Base-by-base conservation (phyloP, 108 stramenopile species). In the Nitzschia sp. region DNA sequence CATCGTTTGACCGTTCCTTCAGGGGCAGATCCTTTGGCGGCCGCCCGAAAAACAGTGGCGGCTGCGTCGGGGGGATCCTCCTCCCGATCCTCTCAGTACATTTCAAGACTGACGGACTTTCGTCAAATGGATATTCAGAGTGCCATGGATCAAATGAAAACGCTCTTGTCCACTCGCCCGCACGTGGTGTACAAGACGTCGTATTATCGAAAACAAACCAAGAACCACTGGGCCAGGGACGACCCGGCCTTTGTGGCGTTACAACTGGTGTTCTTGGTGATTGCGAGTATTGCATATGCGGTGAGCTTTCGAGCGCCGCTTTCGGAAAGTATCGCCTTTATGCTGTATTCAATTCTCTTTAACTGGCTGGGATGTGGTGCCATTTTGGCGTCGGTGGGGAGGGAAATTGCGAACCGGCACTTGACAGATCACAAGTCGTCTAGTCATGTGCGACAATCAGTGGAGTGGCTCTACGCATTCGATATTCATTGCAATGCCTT, bases 401-500 rank as follows among this genome's bases (percentile, higher is more conserved):
- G 93, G 61, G 80, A 87, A 70, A 74, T 94, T 54, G 88, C 90
- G 36, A 91, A 94, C 80, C 81, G 83, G 25, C 83, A 94, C 68
- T 76, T 94, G 64, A 87, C 82, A 47, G 81, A 68, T 35, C 74
- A 78, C 33, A 77, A 78, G 54, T 78, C 79, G 45, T 75, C 82
- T 26, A 92, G 74, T 82, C 87, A 90, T 68, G 97, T 98, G 21
- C 77, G 85, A 28, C 98, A 99, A 80, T 73, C 83, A 34, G 98
- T 99, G 32, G 98, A 99, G 75, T 98, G 95, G 96, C 70, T 98
- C 57, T 99, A 98, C 77, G 96, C 97, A 32, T 97, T 98, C 73
- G 98, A 99, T 84, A 94, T 99, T 57, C 98, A 99, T 74, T 94
- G 93, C 83, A 99, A 99, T 81, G 87, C 96, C 35, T 99, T 97